Base-by-base conservation (phyloP, 164 flowering plant species). In the Cinnamomum chago region DNA sequence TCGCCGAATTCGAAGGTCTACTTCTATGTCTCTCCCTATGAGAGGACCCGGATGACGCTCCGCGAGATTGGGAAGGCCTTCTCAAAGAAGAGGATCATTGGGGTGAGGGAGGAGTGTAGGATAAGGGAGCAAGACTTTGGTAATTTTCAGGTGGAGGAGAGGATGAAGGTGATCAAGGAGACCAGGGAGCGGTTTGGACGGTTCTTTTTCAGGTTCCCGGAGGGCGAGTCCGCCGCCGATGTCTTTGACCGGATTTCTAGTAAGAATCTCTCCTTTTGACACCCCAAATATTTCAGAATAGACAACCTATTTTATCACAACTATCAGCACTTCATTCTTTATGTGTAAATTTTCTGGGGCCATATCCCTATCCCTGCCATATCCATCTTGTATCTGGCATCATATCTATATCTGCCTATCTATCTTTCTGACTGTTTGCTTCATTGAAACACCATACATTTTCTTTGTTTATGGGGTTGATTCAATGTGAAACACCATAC, bases 171-270 rank as follows among this genome's bases (percentile, higher is more conserved):
- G 3, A 80, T 90, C 51, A 95, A 93, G 77, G 82, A 88, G 81
- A 84, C 92, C 0, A 79, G 99, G n/a, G 85, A 89, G 86, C 78
- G 82, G 72, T 95, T 89, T 68, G 99, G 99, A 67, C 76, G 99
- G 55, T 95, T 95, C 82, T 95, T 89, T 71, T 95, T 89, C 76
- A 84, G 99, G 23, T 95, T 95, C 70, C 99, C 98, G 1, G 99
- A 95, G 62, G 99, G 99, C n/a, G 99, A 95, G 50, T 95, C 99
- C 2, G 99, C 97, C 17, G 96, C 98, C 3, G 98, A 93, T 78
- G 97, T 95, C 6, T 95, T 78, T 50, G 99, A 95, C 77, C 93
- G 99, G 2, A 92, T 93, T 78, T 90, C 97, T 4, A 88, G 99
- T 95, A 80, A 75, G 92, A 5, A 12, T 51, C 68, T 13, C 62